phyloP scores from a whole-genome alignment of 768 basidiomycete genomes.

The Mycena belliarum region DNA sequence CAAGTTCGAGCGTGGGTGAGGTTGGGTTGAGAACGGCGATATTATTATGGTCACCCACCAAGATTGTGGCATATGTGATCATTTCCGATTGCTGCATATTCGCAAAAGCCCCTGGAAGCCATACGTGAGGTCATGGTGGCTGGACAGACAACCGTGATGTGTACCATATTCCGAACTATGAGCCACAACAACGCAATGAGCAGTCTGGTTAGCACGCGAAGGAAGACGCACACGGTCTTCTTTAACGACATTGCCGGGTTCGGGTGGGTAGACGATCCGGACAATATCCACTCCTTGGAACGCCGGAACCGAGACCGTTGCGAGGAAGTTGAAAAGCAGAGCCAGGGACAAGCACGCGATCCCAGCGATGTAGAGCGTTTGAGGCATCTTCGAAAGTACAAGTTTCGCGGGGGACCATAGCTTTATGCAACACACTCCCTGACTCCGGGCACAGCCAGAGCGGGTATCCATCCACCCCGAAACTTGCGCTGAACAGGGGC shows the following conservation, averaged over 20 bases:
- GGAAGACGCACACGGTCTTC: background rate
- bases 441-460: no score
- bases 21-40: background rate
- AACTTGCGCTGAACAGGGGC: no score
- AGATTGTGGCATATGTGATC: background rate
- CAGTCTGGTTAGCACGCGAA: no score
- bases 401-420: no score
- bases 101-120: background rate
- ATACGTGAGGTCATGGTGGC: background rate
- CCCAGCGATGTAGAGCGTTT: slow-evolving; percentile 7
- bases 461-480: no score
- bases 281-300: slow-evolving; percentile 11
- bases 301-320: slow-evolving; percentile 11
- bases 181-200: no score
- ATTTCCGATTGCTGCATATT: background rate
- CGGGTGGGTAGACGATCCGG: background rate
- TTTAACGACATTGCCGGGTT: background rate
- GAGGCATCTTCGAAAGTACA: slow-evolving; percentile 5
- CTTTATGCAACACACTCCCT: no score
- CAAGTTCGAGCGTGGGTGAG: no score
- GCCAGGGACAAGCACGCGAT: slow-evolving; percentile 10
- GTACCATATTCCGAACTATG: slow-evolving; percentile 10
- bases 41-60: background rate
- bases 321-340: slow-evolving; percentile 8
- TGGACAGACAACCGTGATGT: background rate